phyloP scores from a whole-genome alignment of 1,284 basidiomycete species.

The Malassezia nana region DNA sequence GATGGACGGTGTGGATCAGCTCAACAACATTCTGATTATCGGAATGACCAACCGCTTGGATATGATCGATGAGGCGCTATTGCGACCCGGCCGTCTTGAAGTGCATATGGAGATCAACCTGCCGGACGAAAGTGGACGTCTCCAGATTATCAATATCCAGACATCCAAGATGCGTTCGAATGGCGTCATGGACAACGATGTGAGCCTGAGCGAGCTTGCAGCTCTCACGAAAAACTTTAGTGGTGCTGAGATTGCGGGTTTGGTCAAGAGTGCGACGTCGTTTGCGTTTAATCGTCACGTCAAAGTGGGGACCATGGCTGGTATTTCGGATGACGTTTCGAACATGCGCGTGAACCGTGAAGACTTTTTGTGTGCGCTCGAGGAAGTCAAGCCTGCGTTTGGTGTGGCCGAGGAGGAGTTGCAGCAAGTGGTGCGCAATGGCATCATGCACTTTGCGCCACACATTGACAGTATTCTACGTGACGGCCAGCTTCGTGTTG shows the following conservation, averaged over 20 bases:
- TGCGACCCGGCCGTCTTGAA: slow-evolving; percentile 94
- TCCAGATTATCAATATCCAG: slow-evolving; percentile 91
- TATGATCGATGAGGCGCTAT: slow-evolving; percentile 97
- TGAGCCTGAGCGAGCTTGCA: slow-evolving; percentile 75
- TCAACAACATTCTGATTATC: slow-evolving; percentile 98
- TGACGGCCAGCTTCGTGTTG: slow-evolving; percentile 83
- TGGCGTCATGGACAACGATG: slow-evolving; percentile 78
- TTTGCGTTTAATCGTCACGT: slow-evolving; percentile 97
- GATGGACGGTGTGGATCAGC: slow-evolving; percentile 99
- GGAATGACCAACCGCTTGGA: slow-evolving; percentile 98
- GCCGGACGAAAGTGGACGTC: slow-evolving; percentile 83
- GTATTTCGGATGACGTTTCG: slow-evolving; percentile 89
- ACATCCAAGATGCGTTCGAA: slow-evolving; percentile 88
- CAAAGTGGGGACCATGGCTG: slow-evolving; percentile 92
- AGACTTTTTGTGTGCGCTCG: slow-evolving; percentile 83
- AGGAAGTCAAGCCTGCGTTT: slow-evolving; percentile 92
- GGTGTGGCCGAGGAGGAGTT: slow-evolving; percentile 97
- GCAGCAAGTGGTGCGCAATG: slow-evolving; percentile 84
- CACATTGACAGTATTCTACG: slow-evolving; percentile 66
- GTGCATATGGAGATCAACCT: slow-evolving; percentile 99
- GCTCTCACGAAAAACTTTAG: slow-evolving; percentile 89
- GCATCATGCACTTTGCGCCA: slow-evolving; percentile 79
- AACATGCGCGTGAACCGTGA: slow-evolving; percentile 74
- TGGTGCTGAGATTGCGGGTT: slow-evolving; percentile 87
- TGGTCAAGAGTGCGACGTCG: slow-evolving; percentile 94